Base-by-base conservation (phyloP, 352 stramenopile genomes). In the Salisapilia sapeloensis region DNA sequence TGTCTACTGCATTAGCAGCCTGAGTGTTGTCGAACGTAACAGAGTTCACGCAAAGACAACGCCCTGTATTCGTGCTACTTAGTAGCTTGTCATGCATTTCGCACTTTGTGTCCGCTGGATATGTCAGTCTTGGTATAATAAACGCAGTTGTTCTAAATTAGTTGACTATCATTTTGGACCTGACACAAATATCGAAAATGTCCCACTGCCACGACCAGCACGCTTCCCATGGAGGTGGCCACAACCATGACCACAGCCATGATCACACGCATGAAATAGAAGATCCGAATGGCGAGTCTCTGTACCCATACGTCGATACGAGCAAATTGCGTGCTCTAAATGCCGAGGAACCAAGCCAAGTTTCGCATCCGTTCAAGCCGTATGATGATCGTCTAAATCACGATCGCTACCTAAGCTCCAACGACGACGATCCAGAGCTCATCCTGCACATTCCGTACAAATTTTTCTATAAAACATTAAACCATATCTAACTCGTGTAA, bases 311-410 rank as follows among this genome's bases (percentile, higher is more conserved):
- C 61, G 78, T 90, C 29, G 75, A 90, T 50, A 87, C 71, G 13
- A 90, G 65, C 56, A 90, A 90, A 42, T 44, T 90, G 31, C 63
- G 71, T 16, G 70, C 71, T 49, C 57, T 86, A 21, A 90, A 90
- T 33, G 71, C 65, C 17, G 40, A 62, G 24, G 65, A 86, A 18
- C 67, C 67, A 12, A 35, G 48, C n/a, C 50, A 62, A 16, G 64
- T 59, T 18, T 43, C 56, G 21, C 50, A 86, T 42, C 75, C 75
- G 18, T 87, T 91, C 60, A 91, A 91, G 48, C 62, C 71, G 14
- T 81, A 67, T 42, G 56, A 80, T 44, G 61, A 84, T 13, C 71
- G 75, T 35, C 53, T 62, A 10, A 65, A 83, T 27, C 69, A 48
- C 43, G 62, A 53, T 17, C 64, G 59, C 28, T 80, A 66, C 36